Conservation (phyloP, 176 grass and related monocot genomes). For the Alloteropsis semialata region DNA sequence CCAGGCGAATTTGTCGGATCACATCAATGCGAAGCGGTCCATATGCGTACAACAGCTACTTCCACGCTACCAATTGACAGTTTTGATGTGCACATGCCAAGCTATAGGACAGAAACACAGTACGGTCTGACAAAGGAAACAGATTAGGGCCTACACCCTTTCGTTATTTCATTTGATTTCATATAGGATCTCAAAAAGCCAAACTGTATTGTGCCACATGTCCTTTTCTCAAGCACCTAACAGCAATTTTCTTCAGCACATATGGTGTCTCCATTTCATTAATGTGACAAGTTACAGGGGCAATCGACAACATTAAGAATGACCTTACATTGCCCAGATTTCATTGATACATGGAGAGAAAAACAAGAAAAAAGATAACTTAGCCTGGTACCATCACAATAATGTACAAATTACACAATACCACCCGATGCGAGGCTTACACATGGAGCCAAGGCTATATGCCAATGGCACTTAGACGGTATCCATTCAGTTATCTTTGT, state of each 20-base stretch:
- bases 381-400: too few species aligned
- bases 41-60: background rate
- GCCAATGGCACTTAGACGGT: background rate
- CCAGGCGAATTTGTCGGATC: background rate
- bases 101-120: background rate
- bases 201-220: background rate
- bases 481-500: background rate
- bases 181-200: background rate
- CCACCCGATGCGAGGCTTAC: too few species aligned
- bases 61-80: background rate
- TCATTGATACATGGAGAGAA: background rate
- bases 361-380: too few species aligned
- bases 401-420: too few species aligned
- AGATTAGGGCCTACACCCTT: too few species aligned
- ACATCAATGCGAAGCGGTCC: background rate
- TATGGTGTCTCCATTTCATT: too few species aligned
- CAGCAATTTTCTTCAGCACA: background rate
- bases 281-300: too few species aligned
- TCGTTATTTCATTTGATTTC: too few species aligned
- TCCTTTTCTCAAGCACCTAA: background rate
- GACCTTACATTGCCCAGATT: background rate
- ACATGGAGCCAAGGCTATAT: slow-evolving; percentile 2
- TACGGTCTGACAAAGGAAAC: too few species aligned
- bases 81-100: background rate
- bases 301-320: background rate